These are phyloP conservation scores for Acanthamoeba sp. DNA, from an alignment of 208 protist species.

Conservation along the genomic window DNA sequence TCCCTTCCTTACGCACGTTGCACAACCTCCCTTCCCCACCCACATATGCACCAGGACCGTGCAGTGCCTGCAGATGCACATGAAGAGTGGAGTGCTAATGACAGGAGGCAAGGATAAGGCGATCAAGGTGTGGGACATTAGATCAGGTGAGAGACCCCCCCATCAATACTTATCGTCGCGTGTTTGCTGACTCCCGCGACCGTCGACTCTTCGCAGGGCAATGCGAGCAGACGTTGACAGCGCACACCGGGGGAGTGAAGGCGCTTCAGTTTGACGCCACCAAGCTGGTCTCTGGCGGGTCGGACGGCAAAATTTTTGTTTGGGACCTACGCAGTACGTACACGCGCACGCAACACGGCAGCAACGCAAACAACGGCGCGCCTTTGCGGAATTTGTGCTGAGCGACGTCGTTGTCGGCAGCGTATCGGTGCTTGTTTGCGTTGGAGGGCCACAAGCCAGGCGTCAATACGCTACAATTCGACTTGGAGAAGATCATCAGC, in stretches of 20 bases:
- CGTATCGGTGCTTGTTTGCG: conserved; percentile 26
- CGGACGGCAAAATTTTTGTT: conserved; percentile 37
- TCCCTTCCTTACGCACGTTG: no score
- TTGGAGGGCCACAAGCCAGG: background rate
- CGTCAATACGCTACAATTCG: conserved; percentile 17
- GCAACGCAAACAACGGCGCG: no score
- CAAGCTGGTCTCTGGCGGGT: conserved; percentile 42
- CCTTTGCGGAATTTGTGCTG: background rate
- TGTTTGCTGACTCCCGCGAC: no score
- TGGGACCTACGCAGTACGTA: conserved; percentile 50
- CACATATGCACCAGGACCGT: no score
- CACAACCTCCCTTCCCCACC: no score
- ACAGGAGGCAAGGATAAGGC: conserved; percentile 46
- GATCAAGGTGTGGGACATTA: conserved; percentile 63
- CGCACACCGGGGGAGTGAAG: background rate
- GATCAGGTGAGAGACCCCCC: background rate
- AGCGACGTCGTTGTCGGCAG: background rate
- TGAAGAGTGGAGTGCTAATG: background rate
- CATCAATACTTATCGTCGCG: no score
- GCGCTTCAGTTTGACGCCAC: conserved; percentile 24
- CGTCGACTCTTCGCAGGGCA: background rate
- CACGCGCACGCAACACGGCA: background rate
- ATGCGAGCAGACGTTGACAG: conserved; percentile 26
- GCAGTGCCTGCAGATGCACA: conserved; percentile 6
- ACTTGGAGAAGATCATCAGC: conserved; percentile 32